phyloP scores from a whole-genome alignment of 768 basidiomycete species.

The Saitozyma sp. region DNA sequence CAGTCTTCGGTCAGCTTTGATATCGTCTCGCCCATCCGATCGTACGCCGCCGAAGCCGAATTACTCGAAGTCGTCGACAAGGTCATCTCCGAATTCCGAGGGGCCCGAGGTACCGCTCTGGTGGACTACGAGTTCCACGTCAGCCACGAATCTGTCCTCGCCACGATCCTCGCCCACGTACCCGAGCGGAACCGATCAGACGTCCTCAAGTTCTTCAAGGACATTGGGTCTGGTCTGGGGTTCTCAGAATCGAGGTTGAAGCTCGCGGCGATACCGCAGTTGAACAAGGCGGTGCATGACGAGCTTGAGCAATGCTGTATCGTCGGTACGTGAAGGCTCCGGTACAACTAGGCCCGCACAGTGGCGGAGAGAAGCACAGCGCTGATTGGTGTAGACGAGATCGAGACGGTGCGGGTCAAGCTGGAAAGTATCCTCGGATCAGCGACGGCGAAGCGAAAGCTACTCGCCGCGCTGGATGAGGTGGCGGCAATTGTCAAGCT shows the following conservation, averaged over 20 bases:
- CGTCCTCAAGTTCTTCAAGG: conserved; percentile 31
- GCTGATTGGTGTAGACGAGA: conserved; percentile 23
- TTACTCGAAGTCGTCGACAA: conserved; percentile 47
- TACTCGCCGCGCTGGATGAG: conserved; percentile 37
- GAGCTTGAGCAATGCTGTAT: conserved; percentile 48
- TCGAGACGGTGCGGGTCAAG: conserved; percentile 22
- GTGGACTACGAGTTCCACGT: conserved; percentile 48
- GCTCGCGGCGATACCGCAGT: conserved; percentile 16
- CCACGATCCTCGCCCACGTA: conserved; percentile 27
- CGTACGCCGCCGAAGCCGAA: conserved; percentile 46
- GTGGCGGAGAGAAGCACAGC: neutral
- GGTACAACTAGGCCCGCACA: conserved; percentile 2
- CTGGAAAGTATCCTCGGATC: conserved; percentile 32
- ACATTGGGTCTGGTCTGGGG: conserved; percentile 6
- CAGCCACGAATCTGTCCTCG: conserved; percentile 40
- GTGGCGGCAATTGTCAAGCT: conserved; percentile 31
- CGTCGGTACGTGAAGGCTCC: conserved; percentile 14
- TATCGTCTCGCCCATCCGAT: conserved; percentile 46
- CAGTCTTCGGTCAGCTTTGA: conserved; percentile 33
- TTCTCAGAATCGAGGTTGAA: conserved; percentile 9
- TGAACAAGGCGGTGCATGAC: conserved; percentile 35
- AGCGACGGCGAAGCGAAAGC: conserved; percentile 9
- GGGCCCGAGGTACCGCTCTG: conserved; percentile 25
- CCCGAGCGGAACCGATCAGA: conserved; percentile 27
- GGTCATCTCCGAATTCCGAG: conserved; percentile 48